These are phyloP conservation scores for Thraustotheca clavata DNA, from an alignment of 352 stramenopile species.

Conservation along the genomic window DNA sequence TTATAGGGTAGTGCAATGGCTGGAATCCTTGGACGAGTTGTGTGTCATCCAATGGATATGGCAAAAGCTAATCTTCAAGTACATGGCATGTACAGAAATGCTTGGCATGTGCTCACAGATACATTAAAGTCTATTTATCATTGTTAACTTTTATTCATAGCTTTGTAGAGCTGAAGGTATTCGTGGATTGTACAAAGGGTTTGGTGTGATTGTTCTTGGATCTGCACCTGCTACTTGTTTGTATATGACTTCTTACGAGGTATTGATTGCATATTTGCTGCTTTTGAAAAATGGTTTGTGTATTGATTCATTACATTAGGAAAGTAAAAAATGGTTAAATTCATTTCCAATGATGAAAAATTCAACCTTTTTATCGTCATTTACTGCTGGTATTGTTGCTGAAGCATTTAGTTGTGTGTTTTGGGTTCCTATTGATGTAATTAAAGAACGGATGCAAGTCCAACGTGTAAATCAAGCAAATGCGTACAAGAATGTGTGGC, in stretches of 20 bases:
- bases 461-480: conserved; percentile 38
- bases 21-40: conserved; percentile 72
- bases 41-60: conserved; percentile 90
- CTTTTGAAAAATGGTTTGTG: background rate
- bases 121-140: conserved; percentile 32
- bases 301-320: background rate
- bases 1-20: conserved; percentile 65
- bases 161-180: conserved; percentile 29
- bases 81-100: conserved; percentile 28
- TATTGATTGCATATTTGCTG: conserved; percentile 23
- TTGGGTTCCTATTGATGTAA: conserved; percentile 98
- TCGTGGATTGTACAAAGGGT: conserved; percentile 90
- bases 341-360: conserved; percentile 29
- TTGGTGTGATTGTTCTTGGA: conserved; percentile 91
- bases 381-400: conserved; percentile 61
- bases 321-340: conserved; percentile 16
- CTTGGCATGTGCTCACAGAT: conserved; percentile 36
- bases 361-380: conserved; percentile 52
- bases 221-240: conserved; percentile 93
- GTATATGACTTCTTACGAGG: conserved; percentile 96
- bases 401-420: conserved; percentile 89
- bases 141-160: background rate
- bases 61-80: conserved; percentile 82
- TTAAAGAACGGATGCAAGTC: conserved; percentile 98
- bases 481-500: conserved; percentile 80